Base-by-base conservation (phyloP, 2,329 filamentous ascomycete species). In the Geosmithia morbida region DNA sequence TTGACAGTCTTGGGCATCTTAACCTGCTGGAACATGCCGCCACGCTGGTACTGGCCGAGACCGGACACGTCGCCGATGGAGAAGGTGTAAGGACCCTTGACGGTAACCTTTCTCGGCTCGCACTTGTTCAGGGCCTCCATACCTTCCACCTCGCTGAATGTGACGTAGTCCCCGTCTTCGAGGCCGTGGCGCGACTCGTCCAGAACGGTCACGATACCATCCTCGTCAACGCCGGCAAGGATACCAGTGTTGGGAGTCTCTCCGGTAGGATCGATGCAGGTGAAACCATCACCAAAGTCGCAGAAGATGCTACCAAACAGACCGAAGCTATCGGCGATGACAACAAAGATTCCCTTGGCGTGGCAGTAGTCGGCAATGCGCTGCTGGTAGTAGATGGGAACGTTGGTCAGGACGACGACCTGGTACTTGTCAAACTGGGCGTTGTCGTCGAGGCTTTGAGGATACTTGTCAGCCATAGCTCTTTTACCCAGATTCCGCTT, bases 21-120 rank as follows among this genome's bases (percentile, higher is more conserved):
- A 65, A 97, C 92, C 65, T 98, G 92, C 40, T 86, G 83, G 64
- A 85, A 98, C 50, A 95, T 77, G 51, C 92, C 92, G 44, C 90
- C 90, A 46, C 85, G 78, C 69, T 86, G 71, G 69, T 98, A 98
- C 57, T 85, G 75, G 37, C 92, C 92, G 37, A 96, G 74, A 6
- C 79, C 83, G 20, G 85, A 87, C 10, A 97, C 87, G 61, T 96
- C 87, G 41, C 90, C 92, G 55, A 98, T 96, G 14, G 87, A 92
- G 67, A 98, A 98, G 8, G 89, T 95, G 64, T 97, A 98, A 3
- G 92, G 92, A 1, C 86, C 92, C 69, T 94, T 96, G 45, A 96
- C 88, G 3, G 84, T 87, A 51, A 98, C 79, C 69, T 96, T 95
- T 55, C 86, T 81, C 45, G 92, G 90, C 52, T 87, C 85, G 43